Base-by-base conservation (phyloP, 2,329 filamentous ascomycete genomes). In the Fusarium concolor region DNA sequence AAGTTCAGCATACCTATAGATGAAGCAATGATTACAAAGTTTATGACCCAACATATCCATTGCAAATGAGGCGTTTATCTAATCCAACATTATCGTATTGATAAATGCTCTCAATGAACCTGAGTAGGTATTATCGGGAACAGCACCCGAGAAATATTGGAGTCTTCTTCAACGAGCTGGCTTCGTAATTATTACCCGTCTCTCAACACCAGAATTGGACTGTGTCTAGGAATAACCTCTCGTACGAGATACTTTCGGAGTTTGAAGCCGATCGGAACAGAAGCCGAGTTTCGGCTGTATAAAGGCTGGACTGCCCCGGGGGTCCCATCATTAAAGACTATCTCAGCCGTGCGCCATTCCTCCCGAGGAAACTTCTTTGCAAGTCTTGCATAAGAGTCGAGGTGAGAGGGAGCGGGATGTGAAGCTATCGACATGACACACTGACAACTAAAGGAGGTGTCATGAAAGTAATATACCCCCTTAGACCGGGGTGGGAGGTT, bases 11-110 rank as follows among this genome's bases (percentile, higher is more conserved):
- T 33, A 33, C 54, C 43, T 50, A 65, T 65, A 68, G 63, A 70
- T 50, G 44, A 69, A 38, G 63, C 44, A 65, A 65, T 55, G 67
- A 70, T 59, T 50, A 50, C 42, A 49, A 39, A 56, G 37, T 66
- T 66, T 37, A 62, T 31, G 39, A 59, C 28, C 49, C 37, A 47
- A 15, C 17, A 14, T n/a, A 7, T 10, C 26, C 8, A 26, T 26
- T 26, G 26, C 26, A 26, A 26, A 26, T 10, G 8, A 26, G 26
- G 26, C 8, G 7, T 10, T 26, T 26, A 4, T 26, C 26, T 7
- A 26, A 26, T 26, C 7, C 26, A 26, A 10, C 26, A 26, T 26
- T 26, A 10, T 26, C 26, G 26, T 26, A 31, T 31, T 31, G 28
- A 29, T 29, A 31, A 31, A 10, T 31, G 29, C 11, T 3, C 29